Percentiles rank a stretch among this genome's conserved stretches.
Evolutionary conservation across 2,329 filamentous ascomycete genomes (phyloP).

Genomic region (Colletotrichum kahawae): DNA sequence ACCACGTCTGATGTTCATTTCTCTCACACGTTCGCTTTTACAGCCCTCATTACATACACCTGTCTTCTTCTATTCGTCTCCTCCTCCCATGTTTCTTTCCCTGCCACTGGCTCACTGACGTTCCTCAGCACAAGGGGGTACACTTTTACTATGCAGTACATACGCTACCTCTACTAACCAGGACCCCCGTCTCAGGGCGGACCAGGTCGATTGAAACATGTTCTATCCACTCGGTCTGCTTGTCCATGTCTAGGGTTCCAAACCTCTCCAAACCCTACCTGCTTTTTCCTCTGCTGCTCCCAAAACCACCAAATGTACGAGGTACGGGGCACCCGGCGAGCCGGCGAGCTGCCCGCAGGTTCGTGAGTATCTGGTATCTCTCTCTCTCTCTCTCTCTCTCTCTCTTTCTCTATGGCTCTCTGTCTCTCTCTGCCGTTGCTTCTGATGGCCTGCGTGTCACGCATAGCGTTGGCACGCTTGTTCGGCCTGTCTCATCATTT

Average conservation of each 20-base stretch:
- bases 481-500: conserved; percentile 9
- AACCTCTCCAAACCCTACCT: conserved; percentile 1
- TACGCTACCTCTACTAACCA: background rate
- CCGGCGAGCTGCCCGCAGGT: background rate
- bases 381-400: background rate
- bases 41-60: background rate
- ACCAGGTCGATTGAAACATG: conserved; percentile 19
- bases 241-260: background rate
- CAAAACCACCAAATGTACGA: background rate
- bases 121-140: background rate
- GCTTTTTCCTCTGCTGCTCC: background rate
- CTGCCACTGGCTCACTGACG: background rate
- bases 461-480: background rate
- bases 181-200: background rate
- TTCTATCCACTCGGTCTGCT: conserved; percentile 6
- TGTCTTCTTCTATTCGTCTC: background rate
- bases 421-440: background rate
- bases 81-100: background rate
- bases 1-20: background rate
- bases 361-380: background rate
- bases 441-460: background rate
- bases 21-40: background rate
- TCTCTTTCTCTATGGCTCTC: background rate
- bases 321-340: background rate
- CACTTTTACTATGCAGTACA: background rate